Evolutionary conservation across 2,329 filamentous ascomycete genomes (phyloP).

Genomic region (Sporothrix schenckii): DNA sequence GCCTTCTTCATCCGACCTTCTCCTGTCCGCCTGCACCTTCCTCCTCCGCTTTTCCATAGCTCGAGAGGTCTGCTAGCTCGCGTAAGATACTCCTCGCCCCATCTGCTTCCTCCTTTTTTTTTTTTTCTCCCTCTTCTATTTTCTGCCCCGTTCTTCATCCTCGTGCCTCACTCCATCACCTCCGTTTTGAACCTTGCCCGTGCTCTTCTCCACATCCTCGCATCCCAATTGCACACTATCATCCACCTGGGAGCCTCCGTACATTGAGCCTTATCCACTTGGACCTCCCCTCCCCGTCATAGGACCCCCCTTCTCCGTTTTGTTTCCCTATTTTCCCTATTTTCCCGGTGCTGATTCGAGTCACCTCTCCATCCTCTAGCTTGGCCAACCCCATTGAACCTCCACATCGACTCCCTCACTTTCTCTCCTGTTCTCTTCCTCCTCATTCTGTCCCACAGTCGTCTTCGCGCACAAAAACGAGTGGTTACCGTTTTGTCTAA

Average conservation of each 20-base stretch:
- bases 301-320: slow-evolving; percentile 10
- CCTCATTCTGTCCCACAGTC: neutral
- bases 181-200: slow-evolving; percentile 6
- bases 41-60: slow-evolving; percentile 23
- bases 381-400: slow-evolving; percentile 4
- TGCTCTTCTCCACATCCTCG: slow-evolving; percentile 23
- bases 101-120: neutral
- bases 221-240: slow-evolving; percentile 25
- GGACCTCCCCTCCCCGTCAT: slow-evolving; percentile 15
- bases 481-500: slow-evolving; percentile 11
- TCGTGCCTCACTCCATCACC: neutral
- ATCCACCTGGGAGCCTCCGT: slow-evolving; percentile 15
- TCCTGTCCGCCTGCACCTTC: slow-evolving; percentile 23
- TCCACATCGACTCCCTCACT: slow-evolving; percentile 5
- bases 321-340: slow-evolving; percentile 23
- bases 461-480: slow-evolving; percentile 12
- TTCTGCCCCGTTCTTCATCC: neutral
- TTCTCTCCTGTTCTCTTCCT: neutral
- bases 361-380: slow-evolving; percentile 11
- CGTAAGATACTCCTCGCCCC: slow-evolving; percentile 24
- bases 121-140: slow-evolving; percentile 10
- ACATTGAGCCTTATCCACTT: slow-evolving; percentile 20
- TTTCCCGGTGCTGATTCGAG: slow-evolving; percentile 27
- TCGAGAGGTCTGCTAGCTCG: slow-evolving; percentile 21
- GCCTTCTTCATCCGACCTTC: slow-evolving; percentile 14